A percentile compares a stretch with the other conserved stretches of the same genome.
These are phyloP conservation scores for Paracoccidioides lutzii DNA, from an alignment of 2,329 filamentous ascomycete species.

Conservation along the genomic window DNA sequence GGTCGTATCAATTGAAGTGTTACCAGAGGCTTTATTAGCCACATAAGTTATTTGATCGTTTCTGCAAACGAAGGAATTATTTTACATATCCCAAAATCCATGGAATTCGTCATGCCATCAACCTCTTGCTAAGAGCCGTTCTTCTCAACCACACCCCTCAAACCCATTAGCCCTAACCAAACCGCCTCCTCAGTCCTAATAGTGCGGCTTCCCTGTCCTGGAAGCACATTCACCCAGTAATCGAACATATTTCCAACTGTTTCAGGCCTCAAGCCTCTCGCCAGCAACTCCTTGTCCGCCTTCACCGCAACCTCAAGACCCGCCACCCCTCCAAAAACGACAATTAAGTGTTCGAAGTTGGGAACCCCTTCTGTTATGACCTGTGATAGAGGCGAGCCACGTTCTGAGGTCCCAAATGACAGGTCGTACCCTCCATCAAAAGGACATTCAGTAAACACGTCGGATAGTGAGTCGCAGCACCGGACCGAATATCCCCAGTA, in stretches of 20 bases:
- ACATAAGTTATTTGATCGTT: too few species aligned
- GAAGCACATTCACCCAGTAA: constrained; percentile 69
- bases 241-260: constrained; percentile 65
- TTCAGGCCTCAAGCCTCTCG: constrained; percentile 50
- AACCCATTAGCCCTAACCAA: constrained; percentile 58
- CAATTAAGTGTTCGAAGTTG: constrained; percentile 51
- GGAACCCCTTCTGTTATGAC: constrained; percentile 32
- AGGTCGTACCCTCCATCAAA: constrained; percentile 70
- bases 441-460: constrained; percentile 63
- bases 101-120: too few species aligned
- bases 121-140: constrained; percentile 9
- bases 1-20: too few species aligned
- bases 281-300: constrained; percentile 45
- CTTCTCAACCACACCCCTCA: constrained; percentile 43
- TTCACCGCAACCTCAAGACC: constrained; percentile 64
- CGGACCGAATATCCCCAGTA: constrained; percentile 77
- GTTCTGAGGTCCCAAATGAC: constrained; percentile 72
- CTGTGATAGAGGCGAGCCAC: constrained; percentile 41
- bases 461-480: constrained; percentile 51
- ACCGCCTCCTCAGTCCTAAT: constrained; percentile 77
- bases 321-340: constrained; percentile 70
- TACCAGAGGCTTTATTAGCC: too few species aligned
- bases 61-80: too few species aligned
- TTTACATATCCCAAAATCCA: too few species aligned
- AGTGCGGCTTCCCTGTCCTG: constrained; percentile 66